Base-by-base conservation (phyloP, 768 basidiomycete genomes). In the Suillus weaverae region DNA sequence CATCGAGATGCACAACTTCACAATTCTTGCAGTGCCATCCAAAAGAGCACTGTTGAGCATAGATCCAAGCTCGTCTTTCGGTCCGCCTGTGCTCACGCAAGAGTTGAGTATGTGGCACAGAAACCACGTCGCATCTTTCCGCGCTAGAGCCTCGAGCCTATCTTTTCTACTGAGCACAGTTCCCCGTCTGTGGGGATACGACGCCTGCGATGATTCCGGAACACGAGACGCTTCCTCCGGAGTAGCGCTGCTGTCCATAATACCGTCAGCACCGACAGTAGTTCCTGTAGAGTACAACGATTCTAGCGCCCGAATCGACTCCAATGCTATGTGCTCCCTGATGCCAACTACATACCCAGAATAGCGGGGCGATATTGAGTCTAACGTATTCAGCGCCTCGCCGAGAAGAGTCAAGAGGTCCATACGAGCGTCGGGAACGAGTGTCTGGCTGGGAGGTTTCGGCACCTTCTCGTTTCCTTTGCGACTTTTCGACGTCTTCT, bases 251-350 rank as follows among this genome's bases (percentile, higher is more conserved):
- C 48, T 53, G 57, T 39, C 16, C 13, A 63, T 46, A 14, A 62
- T 30, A 54, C 46, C 10, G 22, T 61, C 20, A 10, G 14, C 22
- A 26, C 18, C 14, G 35, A 46, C 2, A 5, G 5, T 50, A 55
- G 20, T 11, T 32, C 26, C 41, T 11, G 33, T 3, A 32, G 68
- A 20, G n/a, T 71, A 74, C 33, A 77, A 35, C 4, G 41, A 46
- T 33, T 72, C 74, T 13, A 76, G 69, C 26, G 69, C 72, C 4
- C 74, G 69, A 59, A 77, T 69, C 26, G 66, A 30, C 56, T 76
- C 76, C 22, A 76, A 69, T n/a, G 70, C 74, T 30, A 76, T 64
- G 38, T 71, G 71, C 36, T 69, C 64, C 51, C 60, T 70, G 16
- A 76, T 61, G 22, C 63, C 64, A 7, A 44, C 2, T 2, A 20